Evolutionary conservation across 2,329 filamentous ascomycete species (phyloP), one percentile per base, ranked within the genome.

Genomic region (Elsinoe fawcettii): DNA sequence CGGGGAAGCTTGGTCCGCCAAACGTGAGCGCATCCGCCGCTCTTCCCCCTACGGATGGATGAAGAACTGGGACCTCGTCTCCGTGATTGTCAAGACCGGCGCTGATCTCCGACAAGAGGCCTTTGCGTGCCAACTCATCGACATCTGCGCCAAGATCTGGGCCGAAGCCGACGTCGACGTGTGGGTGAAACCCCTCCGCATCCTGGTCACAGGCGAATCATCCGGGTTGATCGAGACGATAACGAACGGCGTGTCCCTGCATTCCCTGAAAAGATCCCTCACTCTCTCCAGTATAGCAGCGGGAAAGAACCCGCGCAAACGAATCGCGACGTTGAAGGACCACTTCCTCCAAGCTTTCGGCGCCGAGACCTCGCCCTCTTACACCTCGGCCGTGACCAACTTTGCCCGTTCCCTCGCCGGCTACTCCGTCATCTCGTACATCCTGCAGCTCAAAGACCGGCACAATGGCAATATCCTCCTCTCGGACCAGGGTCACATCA

Each of bases 131-230:
- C 88, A 93, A 72, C 79, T 93, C 44, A 93, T 93, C 63, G 78
- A 83, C 58, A 86, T 90, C 11, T 93, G 88, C 71, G 80, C 87
- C 66, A 88, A 86, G 72, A 90, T 91, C 63, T 93, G 88, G 86
- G 75, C 83, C 47, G 87, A 90, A 61, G 85, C 87, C 14, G 74
- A 78, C 23, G 82, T 88, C 30, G 80, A 86, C 34, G 88, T 93
- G n/a, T 93, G 89, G 88, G 87, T 91, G 18, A 91, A 91, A 72
- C 78, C 86, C 59, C 93, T 93, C 88, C 83, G 88, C 56, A 93
- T 93, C 55, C 75, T 93, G 55, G 88, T 93, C 39, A 92, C 88
- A 4, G 88, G 88, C 60, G 88, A 92, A 73, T 88, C 86, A 7
- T 91, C 87, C 1, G 88, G 88, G 2, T 79, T 93, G 47, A 88